These are phyloP conservation scores for Mucor plumbeus DNA, from an alignment of 371 early-diverging fungal genomes.

Conservation along the genomic window DNA sequence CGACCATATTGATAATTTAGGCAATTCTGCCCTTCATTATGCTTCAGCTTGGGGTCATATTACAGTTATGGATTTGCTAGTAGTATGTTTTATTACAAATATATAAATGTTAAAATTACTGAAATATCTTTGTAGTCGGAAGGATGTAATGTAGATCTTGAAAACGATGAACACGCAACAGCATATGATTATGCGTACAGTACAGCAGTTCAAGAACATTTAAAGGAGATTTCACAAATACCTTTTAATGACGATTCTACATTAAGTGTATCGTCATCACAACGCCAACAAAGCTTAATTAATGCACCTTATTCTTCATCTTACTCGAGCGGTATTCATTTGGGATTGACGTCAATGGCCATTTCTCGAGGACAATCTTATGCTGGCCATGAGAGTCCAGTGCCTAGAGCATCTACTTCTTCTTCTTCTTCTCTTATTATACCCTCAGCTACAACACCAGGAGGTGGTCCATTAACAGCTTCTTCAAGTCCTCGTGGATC, in stretches of 20 bases:
- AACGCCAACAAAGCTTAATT: slow-evolving; percentile 28
- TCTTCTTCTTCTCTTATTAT: slow-evolving; percentile 46
- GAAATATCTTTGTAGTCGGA: slow-evolving; percentile 29
- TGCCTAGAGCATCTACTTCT: slow-evolving; percentile 53
- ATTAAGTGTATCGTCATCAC: slow-evolving; percentile 39
- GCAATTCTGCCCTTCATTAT: slow-evolving; percentile 58
- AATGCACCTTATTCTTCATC: slow-evolving; percentile 46
- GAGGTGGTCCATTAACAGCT: background rate
- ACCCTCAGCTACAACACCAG: slow-evolving; percentile 9
- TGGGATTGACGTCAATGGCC: slow-evolving; percentile 25
- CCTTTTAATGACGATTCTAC: slow-evolving; percentile 45
- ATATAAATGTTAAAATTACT: no score
- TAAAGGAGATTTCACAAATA: slow-evolving; percentile 47
- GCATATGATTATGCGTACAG: slow-evolving; percentile 56
- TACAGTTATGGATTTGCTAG: slow-evolving; percentile 51
- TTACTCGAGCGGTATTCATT: slow-evolving; percentile 32
- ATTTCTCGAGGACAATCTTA: slow-evolving; percentile 46
- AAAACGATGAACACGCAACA: slow-evolving; percentile 43
- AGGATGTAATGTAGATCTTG: slow-evolving; percentile 54
- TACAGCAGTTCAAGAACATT: slow-evolving; percentile 44
- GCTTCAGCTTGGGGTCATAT: slow-evolving; percentile 59
- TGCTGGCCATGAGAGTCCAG: slow-evolving; percentile 43
- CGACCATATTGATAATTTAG: slow-evolving; percentile 59
- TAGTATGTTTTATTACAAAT: slow-evolving; percentile 29
- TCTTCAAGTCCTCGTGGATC: slow-evolving; percentile 31